Percentiles rank a stretch among this genome's conserved stretches.
phyloP scores from a whole-genome alignment of 805 yeast genomes.

The Yarrowia keelungensis region DNA sequence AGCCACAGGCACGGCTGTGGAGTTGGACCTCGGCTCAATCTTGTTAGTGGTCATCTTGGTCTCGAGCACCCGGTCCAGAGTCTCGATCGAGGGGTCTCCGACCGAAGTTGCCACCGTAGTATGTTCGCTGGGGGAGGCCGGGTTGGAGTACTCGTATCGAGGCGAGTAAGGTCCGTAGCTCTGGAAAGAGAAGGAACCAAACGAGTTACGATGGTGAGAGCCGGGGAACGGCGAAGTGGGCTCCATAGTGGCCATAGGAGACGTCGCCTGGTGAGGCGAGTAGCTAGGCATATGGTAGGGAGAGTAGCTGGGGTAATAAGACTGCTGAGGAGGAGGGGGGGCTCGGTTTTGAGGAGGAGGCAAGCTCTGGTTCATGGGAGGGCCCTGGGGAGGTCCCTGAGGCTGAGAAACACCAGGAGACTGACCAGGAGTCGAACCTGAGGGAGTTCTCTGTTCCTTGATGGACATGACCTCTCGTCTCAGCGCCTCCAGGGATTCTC shows the following conservation, averaged over 20 bases:
- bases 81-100: slow-evolving; percentile 44
- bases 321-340: slow-evolving; percentile 17
- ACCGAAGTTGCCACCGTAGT: slow-evolving; percentile 39
- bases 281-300: slow-evolving; percentile 30
- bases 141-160: slow-evolving; percentile 23
- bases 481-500: slow-evolving; percentile 48
- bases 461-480: slow-evolving; percentile 28
- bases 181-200: slow-evolving; percentile 26
- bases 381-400: slow-evolving; percentile 1
- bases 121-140: slow-evolving; percentile 35
- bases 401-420: not conserved
- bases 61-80: slow-evolving; percentile 51
- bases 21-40: not conserved
- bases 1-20: not conserved
- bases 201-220: slow-evolving; percentile 17
- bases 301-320: slow-evolving; percentile 44
- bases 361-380: not conserved
- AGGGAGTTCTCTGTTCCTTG: slow-evolving; percentile 22
- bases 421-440: not conserved
- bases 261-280: slow-evolving; percentile 53
- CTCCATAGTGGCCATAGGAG: slow-evolving; percentile 46
- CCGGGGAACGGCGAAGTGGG: slow-evolving; percentile 25
- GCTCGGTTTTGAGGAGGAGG: not conserved
- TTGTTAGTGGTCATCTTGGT: slow-evolving; percentile 11
- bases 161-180: slow-evolving; percentile 37